Conservation (phyloP, 1,284 basidiomycete species). For the Moesziomyces parantarcticus region DNA sequence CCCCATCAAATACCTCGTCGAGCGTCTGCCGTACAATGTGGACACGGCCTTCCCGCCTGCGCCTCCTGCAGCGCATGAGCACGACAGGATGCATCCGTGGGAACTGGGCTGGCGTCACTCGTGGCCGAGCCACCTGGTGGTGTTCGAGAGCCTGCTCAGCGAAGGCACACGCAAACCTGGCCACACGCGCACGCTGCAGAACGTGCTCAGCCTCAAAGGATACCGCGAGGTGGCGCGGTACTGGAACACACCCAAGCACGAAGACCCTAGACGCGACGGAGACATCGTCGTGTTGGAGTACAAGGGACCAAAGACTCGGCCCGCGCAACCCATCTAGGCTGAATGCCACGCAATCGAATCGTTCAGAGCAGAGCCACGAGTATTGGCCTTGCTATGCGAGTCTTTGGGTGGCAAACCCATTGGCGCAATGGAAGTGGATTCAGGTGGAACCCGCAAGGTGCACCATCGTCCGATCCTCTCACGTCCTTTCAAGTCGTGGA, state of each 20-base stretch:
- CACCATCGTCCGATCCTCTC: too few relatives aligned
- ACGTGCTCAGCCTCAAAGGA: slow-evolving; percentile 73
- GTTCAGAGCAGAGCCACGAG: too few relatives aligned
- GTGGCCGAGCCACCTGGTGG: slow-evolving; percentile 82
- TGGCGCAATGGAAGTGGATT: too few relatives aligned
- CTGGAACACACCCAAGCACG: slow-evolving; percentile 80
- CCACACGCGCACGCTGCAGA: slow-evolving; percentile 68
- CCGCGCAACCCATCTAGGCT: not conserved
- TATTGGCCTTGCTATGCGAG: too few relatives aligned
- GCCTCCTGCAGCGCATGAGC: not conserved
- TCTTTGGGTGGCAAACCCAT: too few relatives aligned
- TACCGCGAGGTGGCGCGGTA: slow-evolving; percentile 77
- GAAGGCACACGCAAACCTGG: slow-evolving; percentile 33
- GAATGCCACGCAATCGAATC: too few relatives aligned
- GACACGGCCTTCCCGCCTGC: slow-evolving; percentile 74
- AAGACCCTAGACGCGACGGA: slow-evolving; percentile 78
- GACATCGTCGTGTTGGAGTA: slow-evolving; percentile 78
- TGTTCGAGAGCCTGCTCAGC: slow-evolving; percentile 79
- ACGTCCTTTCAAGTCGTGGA: too few relatives aligned
- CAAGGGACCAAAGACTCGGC: slow-evolving; percentile 31
- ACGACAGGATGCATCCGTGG: slow-evolving; percentile 9
- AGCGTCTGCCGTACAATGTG: slow-evolving; percentile 76
- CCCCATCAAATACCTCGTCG: slow-evolving; percentile 76
- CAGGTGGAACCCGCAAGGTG: too few relatives aligned
- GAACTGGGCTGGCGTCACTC: slow-evolving; percentile 73